Evolutionary conservation across 805 yeast genomes (phyloP).

Genomic region (Cyberlindnera amylophila): DNA sequence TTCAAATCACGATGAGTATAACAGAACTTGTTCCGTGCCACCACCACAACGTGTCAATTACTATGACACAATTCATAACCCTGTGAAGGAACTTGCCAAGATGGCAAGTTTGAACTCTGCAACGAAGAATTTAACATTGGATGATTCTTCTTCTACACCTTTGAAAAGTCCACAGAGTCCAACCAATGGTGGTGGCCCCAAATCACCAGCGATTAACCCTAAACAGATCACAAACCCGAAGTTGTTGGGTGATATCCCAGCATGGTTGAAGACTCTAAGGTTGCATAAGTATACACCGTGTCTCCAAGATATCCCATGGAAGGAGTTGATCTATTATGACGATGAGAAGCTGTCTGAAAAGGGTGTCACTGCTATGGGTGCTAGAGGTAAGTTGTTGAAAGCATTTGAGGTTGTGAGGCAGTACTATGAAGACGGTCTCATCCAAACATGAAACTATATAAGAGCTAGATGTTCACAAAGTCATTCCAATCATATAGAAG

Average conservation of each 20-base stretch:
- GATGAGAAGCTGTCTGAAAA: conserved; percentile 67
- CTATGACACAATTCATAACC: conserved; percentile 16
- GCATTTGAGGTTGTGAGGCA: conserved; percentile 82
- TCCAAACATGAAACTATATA: conserved; percentile 5
- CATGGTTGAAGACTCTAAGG: conserved; percentile 86
- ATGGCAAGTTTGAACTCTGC: conserved; percentile 23
- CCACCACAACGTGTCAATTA: conserved; percentile 26
- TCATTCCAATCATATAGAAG: no score
- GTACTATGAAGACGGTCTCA: conserved; percentile 39
- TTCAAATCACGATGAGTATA: conserved; percentile 4
- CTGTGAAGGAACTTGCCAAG: conserved; percentile 16
- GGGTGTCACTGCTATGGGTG: conserved; percentile 95
- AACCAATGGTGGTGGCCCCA: conserved; percentile 20
- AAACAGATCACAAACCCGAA: conserved; percentile 49
- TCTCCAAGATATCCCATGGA: conserved; percentile 73
- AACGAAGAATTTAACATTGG: conserved; percentile 15
- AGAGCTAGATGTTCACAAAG: no score
- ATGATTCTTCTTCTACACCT: conserved; percentile 9
- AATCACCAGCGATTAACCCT: conserved; percentile 45
- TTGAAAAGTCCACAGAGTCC: conserved; percentile 9
- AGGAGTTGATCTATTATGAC: conserved; percentile 63
- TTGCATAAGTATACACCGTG: conserved; percentile 92
- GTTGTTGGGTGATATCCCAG: conserved; percentile 73
- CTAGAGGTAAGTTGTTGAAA: conserved; percentile 87
- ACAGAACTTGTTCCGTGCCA: conserved; percentile 23